phyloP scores from a whole-genome alignment of 352 stramenopile species.

The Thraustochytrium sp. region DNA sequence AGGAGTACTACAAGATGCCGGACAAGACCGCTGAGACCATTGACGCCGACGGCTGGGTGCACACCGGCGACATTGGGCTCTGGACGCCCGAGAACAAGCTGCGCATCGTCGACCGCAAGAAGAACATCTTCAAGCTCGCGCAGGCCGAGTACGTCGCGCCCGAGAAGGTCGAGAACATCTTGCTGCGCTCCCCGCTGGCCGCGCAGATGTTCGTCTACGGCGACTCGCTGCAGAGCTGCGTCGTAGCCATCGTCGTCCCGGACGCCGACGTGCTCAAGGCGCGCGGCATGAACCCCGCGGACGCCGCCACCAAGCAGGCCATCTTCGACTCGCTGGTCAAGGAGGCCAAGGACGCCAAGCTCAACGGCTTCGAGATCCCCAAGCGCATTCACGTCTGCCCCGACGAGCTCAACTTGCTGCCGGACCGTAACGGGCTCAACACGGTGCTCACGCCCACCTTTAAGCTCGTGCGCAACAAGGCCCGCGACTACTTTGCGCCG shows the following conservation, averaged over 20 bases:
- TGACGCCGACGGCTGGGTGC: conserved; percentile 57
- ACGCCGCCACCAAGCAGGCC: conserved; percentile 54
- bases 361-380: conserved; percentile 78
- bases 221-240: conserved; percentile 83
- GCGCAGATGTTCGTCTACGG: conserved; percentile 86
- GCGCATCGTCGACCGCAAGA: conserved; percentile 77
- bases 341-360: conserved; percentile 59
- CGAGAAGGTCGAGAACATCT: conserved; percentile 93
- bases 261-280: conserved; percentile 75
- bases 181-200: conserved; percentile 83
- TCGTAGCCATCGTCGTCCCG: conserved; percentile 89
- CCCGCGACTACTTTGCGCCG: conserved; percentile 58
- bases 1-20: conserved; percentile 63
- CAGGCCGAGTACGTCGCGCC: conserved; percentile 92
- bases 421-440: background rate
- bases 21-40: conserved; percentile 72
- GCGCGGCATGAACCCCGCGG: conserved; percentile 62
- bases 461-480: conserved; percentile 54
- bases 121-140: conserved; percentile 89
- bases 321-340: conserved; percentile 70
- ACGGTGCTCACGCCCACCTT: background rate
- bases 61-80: conserved; percentile 54
- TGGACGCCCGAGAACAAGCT: conserved; percentile 61
- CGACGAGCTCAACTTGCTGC: conserved; percentile 68
- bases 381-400: conserved; percentile 71